Percentiles rank a stretch among this genome's conserved stretches.
These are phyloP conservation scores for Fusarium graminum DNA, from an alignment of 2,329 filamentous ascomycete genomes.

Conservation along the genomic window DNA sequence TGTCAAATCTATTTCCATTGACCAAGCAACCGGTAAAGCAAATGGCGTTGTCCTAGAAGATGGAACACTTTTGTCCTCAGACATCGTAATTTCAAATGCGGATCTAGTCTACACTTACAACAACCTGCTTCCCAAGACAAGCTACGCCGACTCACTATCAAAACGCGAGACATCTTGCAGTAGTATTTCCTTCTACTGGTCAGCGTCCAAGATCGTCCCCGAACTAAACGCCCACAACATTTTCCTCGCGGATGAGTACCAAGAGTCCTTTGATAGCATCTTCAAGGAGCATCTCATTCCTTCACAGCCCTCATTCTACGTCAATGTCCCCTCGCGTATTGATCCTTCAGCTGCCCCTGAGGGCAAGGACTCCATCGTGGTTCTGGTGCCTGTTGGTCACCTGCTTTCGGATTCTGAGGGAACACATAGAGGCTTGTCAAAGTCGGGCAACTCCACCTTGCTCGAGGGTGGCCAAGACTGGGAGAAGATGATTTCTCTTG, in stretches of 20 bases:
- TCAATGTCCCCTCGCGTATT: constrained; percentile 79
- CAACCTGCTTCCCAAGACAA: constrained; percentile 70
- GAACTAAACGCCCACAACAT: constrained; percentile 80
- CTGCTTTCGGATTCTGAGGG: constrained; percentile 53
- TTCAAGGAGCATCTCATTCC: constrained; percentile 78
- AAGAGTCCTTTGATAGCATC: constrained; percentile 80
- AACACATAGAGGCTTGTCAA: constrained; percentile 31
- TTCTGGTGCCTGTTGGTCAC: constrained; percentile 80
- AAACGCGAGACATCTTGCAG: constrained; percentile 73
- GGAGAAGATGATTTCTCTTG: constrained; percentile 69
- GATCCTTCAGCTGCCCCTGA: constrained; percentile 76
- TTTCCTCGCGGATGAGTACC: constrained; percentile 80
- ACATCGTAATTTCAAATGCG: constrained; percentile 78
- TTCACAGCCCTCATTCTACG: constrained; percentile 78
- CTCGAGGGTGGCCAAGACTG: constrained; percentile 56
- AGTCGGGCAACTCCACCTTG: constrained; percentile 7
- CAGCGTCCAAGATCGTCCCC: constrained; percentile 69
- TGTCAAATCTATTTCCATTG: constrained; percentile 64
- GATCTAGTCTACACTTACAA: constrained; percentile 82
- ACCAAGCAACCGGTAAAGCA: constrained; percentile 61
- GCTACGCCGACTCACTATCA: constrained; percentile 56
- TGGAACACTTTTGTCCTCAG: constrained; percentile 71
- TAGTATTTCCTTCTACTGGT: constrained; percentile 84
- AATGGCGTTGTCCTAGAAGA: constrained; percentile 70
- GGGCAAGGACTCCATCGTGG: constrained; percentile 74